A percentile compares a stretch with the other conserved stretches of the same genome.
These are phyloP conservation scores for Diplodia scrobiculata DNA, from an alignment of 2,329 filamentous ascomycete genomes.

Conservation along the genomic window DNA sequence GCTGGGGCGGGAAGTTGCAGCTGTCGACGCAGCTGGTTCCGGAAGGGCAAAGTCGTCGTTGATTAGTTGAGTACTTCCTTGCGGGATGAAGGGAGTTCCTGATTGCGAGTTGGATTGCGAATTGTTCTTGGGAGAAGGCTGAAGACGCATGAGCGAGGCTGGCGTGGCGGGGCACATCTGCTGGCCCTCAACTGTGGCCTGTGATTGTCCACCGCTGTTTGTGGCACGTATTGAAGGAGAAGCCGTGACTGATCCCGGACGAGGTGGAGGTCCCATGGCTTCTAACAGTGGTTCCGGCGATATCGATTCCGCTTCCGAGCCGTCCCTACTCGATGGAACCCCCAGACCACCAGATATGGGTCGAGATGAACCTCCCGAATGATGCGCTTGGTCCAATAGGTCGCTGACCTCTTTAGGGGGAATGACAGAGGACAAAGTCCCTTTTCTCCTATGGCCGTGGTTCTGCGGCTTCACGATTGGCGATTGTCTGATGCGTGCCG, in stretches of 20 bases:
- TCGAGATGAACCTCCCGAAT: constrained; percentile 33
- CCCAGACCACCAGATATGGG: constrained; percentile 28
- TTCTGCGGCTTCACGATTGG: constrained; percentile 69
- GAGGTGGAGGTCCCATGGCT: constrained; percentile 62
- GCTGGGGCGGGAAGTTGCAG: constrained; percentile 50
- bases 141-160: constrained; percentile 73
- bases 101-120: constrained; percentile 15
- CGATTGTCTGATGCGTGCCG: constrained; percentile 64
- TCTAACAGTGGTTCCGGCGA: constrained; percentile 55
- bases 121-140: constrained; percentile 39
- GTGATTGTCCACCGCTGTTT: constrained; percentile 42
- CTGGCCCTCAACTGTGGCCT: constrained; percentile 10
- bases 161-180: constrained; percentile 64
- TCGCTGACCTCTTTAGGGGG: constrained; percentile 51
- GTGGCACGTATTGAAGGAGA: constrained; percentile 67
- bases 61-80: constrained; percentile 37
- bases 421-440: constrained; percentile 48
- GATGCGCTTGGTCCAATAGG: constrained; percentile 44
- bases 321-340: constrained; percentile 40
- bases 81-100: constrained; percentile 33
- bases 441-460: constrained; percentile 45
- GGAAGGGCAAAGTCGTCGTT: constrained; percentile 71
- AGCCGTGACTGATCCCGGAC: constrained; percentile 63
- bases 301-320: constrained; percentile 53
- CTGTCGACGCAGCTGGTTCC: constrained; percentile 63